These are phyloP conservation scores for Alternaria arbusti DNA, from an alignment of 2,329 filamentous ascomycete species.

Conservation along the genomic window DNA sequence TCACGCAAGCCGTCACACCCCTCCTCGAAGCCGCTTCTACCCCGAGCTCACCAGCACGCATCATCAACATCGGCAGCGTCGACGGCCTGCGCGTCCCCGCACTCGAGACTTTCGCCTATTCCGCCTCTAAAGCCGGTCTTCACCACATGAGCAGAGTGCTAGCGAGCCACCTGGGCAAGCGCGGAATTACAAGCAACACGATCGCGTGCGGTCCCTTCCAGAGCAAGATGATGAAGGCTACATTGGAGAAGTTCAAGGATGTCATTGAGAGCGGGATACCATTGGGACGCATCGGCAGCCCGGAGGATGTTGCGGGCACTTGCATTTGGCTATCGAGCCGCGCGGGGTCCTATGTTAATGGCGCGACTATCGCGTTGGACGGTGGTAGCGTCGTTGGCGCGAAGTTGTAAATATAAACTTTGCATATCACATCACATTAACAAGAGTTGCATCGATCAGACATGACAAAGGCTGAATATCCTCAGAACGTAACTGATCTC, in stretches of 20 bases:
- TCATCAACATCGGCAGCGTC: slow-evolving; percentile 71
- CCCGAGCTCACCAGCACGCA: slow-evolving; percentile 57
- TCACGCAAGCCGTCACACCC: slow-evolving; percentile 67
- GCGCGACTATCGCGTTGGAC: slow-evolving; percentile 52
- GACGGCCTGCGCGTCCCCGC: slow-evolving; percentile 67
- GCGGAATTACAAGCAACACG: slow-evolving; percentile 69
- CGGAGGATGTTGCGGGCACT: slow-evolving; percentile 73
- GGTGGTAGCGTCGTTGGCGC: slow-evolving; percentile 47
- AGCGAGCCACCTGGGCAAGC: slow-evolving; percentile 65
- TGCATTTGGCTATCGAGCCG: slow-evolving; percentile 73
- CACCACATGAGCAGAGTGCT: slow-evolving; percentile 70
- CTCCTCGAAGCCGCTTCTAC: slow-evolving; percentile 62
- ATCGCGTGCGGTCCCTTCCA: slow-evolving; percentile 75
- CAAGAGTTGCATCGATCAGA: too few relatives aligned
- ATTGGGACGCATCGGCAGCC: slow-evolving; percentile 69
- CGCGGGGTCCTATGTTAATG: slow-evolving; percentile 62
- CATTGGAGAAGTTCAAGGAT: slow-evolving; percentile 65
- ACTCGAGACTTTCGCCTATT: slow-evolving; percentile 66
- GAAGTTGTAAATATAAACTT: slow-evolving; percentile 39
- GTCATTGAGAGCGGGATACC: slow-evolving; percentile 67
- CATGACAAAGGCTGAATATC: too few relatives aligned
- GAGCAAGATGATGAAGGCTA: slow-evolving; percentile 76
- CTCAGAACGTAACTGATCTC: too few relatives aligned
- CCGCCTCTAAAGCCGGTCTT: slow-evolving; percentile 67
- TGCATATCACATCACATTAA: too few relatives aligned